Evolutionary conservation across 805 yeast genomes (phyloP), one percentile per base, ranked within the genome.

Genomic region (Kodamaea sagamina): DNA sequence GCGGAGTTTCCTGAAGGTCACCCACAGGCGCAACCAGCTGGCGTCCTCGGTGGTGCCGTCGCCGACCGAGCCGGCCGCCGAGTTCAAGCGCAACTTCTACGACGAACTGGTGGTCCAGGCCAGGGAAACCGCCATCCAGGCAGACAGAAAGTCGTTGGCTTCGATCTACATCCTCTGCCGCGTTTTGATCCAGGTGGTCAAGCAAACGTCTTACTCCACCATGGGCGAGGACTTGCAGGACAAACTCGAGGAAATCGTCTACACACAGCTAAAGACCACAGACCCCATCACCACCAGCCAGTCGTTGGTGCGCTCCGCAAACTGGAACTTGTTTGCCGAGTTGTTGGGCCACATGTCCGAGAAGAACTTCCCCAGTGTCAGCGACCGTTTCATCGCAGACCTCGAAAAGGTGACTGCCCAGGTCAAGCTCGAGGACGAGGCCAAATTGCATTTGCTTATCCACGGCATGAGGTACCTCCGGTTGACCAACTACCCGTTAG

Each of bases 301-400:
- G 43, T 82, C 88, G 35, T 68, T 82, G 17, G 87, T 92, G 2
- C 77, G 96, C 44, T 82, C 93, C 6, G 89, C 97, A 0, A 93
- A 93, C 60, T 93, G 98, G 98, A 84, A 86, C 55, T 74, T 90
- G 26, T 83, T 93, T 62, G 95, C 98, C 0, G 86, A 86, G 48
- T 69, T 93, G 5, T 65, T 95, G 31, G 99, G 99, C 1, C 83
- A 82, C 50, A 89, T 95, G 95, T 87, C 96, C 0, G 85, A 79
- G 35, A 82, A 81, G 49, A 74, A 95, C 41, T 89, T 93, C 52
- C 60, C 88, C 9, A 83, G 89, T 43, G 98, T 93, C 1, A 87
- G 95, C 57, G 99, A 93, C 60, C 68, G 96, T 44, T 93, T 93
- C 57, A 86, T 93, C 41, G 95, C 95, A 0, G 97, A 92, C 55